phyloP scores from a whole-genome alignment of 1,139 yeast species.

The Nematodospora anomalae region DNA sequence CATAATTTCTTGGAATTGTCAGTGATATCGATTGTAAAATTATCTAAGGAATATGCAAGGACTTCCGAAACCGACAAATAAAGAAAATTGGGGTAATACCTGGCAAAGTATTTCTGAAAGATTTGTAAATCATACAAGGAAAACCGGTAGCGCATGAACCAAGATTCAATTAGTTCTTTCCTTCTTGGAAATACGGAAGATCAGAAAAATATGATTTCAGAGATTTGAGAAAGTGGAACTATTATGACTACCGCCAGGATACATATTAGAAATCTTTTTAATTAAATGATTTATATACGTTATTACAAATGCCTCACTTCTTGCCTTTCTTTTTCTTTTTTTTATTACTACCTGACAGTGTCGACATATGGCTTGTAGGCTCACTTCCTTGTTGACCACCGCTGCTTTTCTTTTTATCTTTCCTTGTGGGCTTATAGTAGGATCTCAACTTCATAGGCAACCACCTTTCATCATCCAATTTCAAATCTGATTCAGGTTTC shows the following conservation, averaged over 20 bases:
- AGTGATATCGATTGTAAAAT: no score
- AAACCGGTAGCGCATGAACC: background rate
- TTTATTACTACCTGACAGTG: slow-evolving; percentile 29
- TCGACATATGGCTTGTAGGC: slow-evolving; percentile 18
- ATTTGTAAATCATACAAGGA: background rate
- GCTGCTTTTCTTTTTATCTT: slow-evolving; percentile 62
- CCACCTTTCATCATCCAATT: slow-evolving; percentile 73
- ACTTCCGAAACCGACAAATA: background rate
- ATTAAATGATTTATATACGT: background rate
- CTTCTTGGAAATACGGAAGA: background rate
- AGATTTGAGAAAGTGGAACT: no score
- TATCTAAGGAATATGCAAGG: no score
- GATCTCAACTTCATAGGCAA: slow-evolving; percentile 83
- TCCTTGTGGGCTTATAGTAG: slow-evolving; percentile 75
- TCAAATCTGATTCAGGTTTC: slow-evolving; percentile 31
- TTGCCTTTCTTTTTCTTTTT: slow-evolving; percentile 55
- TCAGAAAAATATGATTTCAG: background rate
- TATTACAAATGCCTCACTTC: slow-evolving; percentile 28
- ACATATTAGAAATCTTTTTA: background rate
- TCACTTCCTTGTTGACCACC: slow-evolving; percentile 70
- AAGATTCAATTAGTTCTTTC: background rate
- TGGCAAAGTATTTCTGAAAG: no score
- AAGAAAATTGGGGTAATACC: background rate
- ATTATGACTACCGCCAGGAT: no score
- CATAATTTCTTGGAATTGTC: no score